Evolutionary conservation across 1,284 basidiomycete species (phyloP).

Genomic region (Cerrena zonata): DNA sequence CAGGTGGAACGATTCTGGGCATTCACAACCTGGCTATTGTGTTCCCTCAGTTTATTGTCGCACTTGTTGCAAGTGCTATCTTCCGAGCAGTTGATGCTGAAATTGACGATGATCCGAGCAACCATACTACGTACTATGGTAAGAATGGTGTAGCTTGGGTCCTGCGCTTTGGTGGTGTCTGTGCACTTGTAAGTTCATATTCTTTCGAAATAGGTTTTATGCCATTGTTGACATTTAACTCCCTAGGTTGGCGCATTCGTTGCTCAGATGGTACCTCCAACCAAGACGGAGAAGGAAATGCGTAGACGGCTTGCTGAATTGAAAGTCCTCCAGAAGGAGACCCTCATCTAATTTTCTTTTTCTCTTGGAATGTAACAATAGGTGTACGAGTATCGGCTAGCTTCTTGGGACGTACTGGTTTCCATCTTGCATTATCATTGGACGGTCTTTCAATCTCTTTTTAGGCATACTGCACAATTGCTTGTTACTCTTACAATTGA

Average conservation of each 20-base stretch:
- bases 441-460: no score
- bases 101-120: constrained; percentile 32
- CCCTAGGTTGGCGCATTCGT: constrained; percentile 65
- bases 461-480: no score
- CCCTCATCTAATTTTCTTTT: constrained; percentile 1
- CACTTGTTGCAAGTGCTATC: constrained; percentile 82
- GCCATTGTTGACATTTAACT: constrained; percentile 1
- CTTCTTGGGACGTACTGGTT: no score
- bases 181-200: constrained; percentile 54
- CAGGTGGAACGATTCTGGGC: constrained; percentile 91
- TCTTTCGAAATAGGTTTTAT: not conserved
- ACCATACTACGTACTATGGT: constrained; percentile 60
- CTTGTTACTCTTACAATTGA: no score
- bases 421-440: no score
- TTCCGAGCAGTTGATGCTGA: constrained; percentile 71
- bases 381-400: not conserved
- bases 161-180: constrained; percentile 83
- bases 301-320: constrained; percentile 74
- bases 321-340: constrained; percentile 58
- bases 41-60: constrained; percentile 87
- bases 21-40: constrained; percentile 95
- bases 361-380: not conserved
- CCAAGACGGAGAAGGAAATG: constrained; percentile 85
- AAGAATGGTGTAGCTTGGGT: constrained; percentile 92
- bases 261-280: constrained; percentile 77